Conservation (phyloP, 441 rosid genomes). For the Bruguiera hainesii region DNA sequence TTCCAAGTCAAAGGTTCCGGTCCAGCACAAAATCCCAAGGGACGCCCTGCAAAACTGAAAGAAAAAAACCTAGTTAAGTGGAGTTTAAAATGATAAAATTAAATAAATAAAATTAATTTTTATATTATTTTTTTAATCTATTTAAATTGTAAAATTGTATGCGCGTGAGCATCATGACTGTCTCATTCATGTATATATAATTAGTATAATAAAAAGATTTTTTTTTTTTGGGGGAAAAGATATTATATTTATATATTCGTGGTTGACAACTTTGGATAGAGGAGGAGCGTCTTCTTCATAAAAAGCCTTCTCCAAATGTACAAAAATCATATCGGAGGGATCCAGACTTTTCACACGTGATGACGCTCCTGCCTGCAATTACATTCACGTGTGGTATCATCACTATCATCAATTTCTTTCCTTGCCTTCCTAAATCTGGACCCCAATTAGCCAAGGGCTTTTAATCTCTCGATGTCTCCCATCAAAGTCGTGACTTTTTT, state of each 20-base stretch:
- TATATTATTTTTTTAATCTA: too few species aligned
- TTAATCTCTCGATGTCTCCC: constrained; percentile 2
- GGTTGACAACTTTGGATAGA: constrained; percentile 28
- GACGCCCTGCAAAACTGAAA: background rate
- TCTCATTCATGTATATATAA: background rate
- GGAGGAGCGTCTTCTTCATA: constrained; percentile 57
- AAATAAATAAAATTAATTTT: too few species aligned
- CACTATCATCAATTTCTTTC: constrained; percentile 37
- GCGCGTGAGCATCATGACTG: too few species aligned
- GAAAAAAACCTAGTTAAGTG: too few species aligned
- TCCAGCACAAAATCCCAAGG: constrained; percentile 15
- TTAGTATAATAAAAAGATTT: background rate
- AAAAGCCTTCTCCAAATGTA: background rate
- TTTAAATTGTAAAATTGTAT: background rate
- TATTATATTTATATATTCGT: constrained; percentile 6
- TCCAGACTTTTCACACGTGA: constrained; percentile 73
- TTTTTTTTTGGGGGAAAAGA: background rate
- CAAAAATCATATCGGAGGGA: constrained; percentile 27
- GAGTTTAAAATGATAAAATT: too few species aligned
- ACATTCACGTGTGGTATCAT: constrained; percentile 53
- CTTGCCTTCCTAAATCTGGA: constrained; percentile 16
- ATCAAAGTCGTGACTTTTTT: background rate
- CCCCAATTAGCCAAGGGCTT: background rate
- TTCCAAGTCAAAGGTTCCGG: constrained; percentile 21
- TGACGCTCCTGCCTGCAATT: constrained; percentile 69